Percentiles rank a stretch among this genome's conserved stretches.
Conservation (phyloP, 2,329 filamentous ascomycete genomes). For the Lachnellula willkommii region DNA sequence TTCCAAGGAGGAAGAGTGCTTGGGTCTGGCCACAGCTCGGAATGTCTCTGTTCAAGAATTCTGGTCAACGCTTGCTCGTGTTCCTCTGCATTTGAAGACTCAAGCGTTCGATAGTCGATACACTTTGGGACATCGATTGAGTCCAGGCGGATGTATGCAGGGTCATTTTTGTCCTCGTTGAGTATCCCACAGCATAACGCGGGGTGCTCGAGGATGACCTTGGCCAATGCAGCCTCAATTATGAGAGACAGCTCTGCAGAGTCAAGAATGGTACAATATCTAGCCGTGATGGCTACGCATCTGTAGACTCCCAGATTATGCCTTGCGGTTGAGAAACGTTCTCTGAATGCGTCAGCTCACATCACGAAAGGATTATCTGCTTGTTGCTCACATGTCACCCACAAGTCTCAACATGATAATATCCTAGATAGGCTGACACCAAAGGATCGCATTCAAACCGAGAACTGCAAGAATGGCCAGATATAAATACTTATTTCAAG, state of each 20-base stretch:
- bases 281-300: constrained; percentile 42
- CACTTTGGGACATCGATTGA: constrained; percentile 41
- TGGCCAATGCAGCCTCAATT: constrained; percentile 37
- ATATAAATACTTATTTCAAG: too few relatives aligned
- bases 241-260: constrained; percentile 14
- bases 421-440: too few relatives aligned
- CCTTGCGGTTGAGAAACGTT: constrained; percentile 15
- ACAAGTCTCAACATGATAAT: constrained; percentile 10
- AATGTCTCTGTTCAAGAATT: constrained; percentile 35
- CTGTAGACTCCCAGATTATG: constrained; percentile 18
- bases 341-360: constrained; percentile 9
- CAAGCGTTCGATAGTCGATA: constrained; percentile 33
- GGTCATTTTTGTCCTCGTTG: constrained; percentile 38
- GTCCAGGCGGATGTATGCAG: constrained; percentile 41
- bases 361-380: background rate
- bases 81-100: constrained; percentile 19
- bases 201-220: constrained; percentile 40
- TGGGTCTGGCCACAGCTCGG: constrained; percentile 38
- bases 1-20: constrained; percentile 43
- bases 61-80: constrained; percentile 34
- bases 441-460: too few relatives aligned
- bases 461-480: too few relatives aligned
- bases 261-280: constrained; percentile 38
- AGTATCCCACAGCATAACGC: constrained; percentile 46
- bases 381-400: constrained; percentile 11